Evolutionary conservation across 805 yeast genomes (phyloP), one percentile per base, ranked within the genome.

Genomic region (Cyberlindnera bimundalis): DNA sequence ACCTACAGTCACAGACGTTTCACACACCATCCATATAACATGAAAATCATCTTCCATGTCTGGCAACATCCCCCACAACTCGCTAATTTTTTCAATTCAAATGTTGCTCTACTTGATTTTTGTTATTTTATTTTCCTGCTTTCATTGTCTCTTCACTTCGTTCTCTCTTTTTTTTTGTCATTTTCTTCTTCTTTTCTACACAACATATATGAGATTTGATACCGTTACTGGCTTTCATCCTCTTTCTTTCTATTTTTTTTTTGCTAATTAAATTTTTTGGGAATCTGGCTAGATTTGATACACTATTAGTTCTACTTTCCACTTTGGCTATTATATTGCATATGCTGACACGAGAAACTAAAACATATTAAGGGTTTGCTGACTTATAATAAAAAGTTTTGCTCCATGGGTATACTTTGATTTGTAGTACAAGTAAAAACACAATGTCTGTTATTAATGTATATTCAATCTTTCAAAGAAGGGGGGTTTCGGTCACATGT

Each of bases 81-180:
- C 33, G 33, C 33, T 30, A 30, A 30, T 30, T 18, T 13, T 30
- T 30, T n/a, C n/a, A 30, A 30, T 19, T 30, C 20, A 15, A 30
- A 13, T 30, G 25, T 23, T 23, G 25, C 25, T n/a, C 6, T 35
- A n/a, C 18, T 21, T 11, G 20, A 19, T 17, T 29, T 31, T 30
- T 14, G 24, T 12, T 30, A n/a, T n/a, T n/a, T 30, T 16, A 30
- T 30, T 19, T 17, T 12, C 12, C 15, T 19, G 10, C 18, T 19
- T 30, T 19, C 15, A 30, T 30, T 30, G n/a, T 19, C 33, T 13
- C 19, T 30, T 19, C 17, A 16, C 12, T 29, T 29, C 19, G 12
- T 18, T 23, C 25, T 23, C 11, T 8, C 25, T 23, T 8, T 23
- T 23, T 23, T 23, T 23, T 23, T 8, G 25, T 23, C 25, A n/a